phyloP scores from a whole-genome alignment of 2,329 filamentous ascomycete species.

The Cladosporium sp. region DNA sequence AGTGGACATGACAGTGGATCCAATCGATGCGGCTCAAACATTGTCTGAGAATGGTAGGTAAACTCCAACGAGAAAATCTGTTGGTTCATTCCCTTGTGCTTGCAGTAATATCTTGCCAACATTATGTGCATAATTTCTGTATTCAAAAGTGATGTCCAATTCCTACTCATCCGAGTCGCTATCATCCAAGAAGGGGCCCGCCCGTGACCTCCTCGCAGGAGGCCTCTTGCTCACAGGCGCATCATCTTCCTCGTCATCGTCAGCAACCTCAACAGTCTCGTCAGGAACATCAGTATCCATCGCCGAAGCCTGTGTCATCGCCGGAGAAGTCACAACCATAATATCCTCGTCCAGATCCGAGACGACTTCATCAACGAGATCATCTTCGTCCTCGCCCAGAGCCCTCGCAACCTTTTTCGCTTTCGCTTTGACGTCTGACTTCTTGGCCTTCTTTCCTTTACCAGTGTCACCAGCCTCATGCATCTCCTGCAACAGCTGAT shows the following conservation, averaged over 20 bases:
- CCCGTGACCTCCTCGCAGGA: conserved; percentile 39
- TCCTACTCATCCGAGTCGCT: conserved; percentile 27
- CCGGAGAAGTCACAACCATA: conserved; percentile 16
- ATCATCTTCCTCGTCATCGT: conserved; percentile 41
- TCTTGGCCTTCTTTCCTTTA: conserved; percentile 30
- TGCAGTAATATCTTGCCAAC: too few species aligned
- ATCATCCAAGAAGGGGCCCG: conserved; percentile 48
- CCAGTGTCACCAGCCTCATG: conserved; percentile 33
- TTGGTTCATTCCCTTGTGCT: too few species aligned
- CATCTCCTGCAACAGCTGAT: conserved; percentile 45
- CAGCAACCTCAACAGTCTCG: neutral
- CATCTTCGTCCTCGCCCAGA: conserved; percentile 23
- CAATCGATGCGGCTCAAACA: too few species aligned
- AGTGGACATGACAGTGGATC: too few species aligned
- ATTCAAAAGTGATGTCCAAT: neutral
- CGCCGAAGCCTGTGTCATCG: conserved; percentile 5
- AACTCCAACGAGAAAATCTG: too few species aligned
- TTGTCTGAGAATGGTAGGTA: too few species aligned
- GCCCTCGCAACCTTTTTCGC: conserved; percentile 22
- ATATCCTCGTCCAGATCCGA: conserved; percentile 20
- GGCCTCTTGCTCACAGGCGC: conserved; percentile 37
- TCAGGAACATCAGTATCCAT: conserved; percentile 15
- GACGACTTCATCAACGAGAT: conserved; percentile 22
- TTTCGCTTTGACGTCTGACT: conserved; percentile 21
- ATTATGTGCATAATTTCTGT: neutral